Conservation (phyloP, 192 early-diverging fungal genomes). For the Entomortierella beljakovae region DNA sequence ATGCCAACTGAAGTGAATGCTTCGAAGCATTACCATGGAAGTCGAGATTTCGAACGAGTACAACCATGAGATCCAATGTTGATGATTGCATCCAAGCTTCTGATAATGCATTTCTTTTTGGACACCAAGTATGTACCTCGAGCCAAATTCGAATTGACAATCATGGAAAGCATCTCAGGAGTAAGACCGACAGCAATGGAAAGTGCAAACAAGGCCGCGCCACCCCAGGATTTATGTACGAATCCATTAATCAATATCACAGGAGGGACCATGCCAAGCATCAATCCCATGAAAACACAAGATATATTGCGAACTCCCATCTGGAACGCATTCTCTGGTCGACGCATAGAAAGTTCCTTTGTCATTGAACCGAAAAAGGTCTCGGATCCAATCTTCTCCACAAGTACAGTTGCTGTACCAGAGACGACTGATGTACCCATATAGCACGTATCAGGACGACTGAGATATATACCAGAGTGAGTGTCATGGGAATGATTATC, state of each 20-base stretch:
- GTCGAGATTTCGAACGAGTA: constrained; percentile 48
- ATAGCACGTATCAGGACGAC: constrained; percentile 50
- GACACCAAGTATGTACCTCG: constrained; percentile 59
- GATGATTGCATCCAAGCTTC: constrained; percentile 58
- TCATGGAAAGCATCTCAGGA: constrained; percentile 68
- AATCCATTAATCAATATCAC: constrained; percentile 59
- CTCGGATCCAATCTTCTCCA: constrained; percentile 55
- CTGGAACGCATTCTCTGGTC: constrained; percentile 57
- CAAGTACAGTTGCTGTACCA: constrained; percentile 62
- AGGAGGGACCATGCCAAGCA: constrained; percentile 59
- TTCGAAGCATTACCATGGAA: constrained; percentile 26
- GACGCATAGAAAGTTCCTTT: constrained; percentile 38
- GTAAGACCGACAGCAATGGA: constrained; percentile 63
- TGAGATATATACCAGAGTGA: constrained; percentile 25
- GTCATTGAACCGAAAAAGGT: constrained; percentile 62
- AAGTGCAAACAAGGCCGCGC: constrained; percentile 59
- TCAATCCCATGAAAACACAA: constrained; percentile 58
- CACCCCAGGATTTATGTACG: constrained; percentile 42
- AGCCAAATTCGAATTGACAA: constrained; percentile 64
- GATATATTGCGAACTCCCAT: constrained; percentile 57
- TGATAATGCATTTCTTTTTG: constrained; percentile 61
- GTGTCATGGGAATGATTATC: constrained; percentile 16
- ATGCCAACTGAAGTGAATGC: constrained; percentile 47
- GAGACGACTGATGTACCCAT: constrained; percentile 60
- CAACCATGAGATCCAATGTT: constrained; percentile 62